Evolutionary conservation across 164 flowering plant species (phyloP), one percentile per base, ranked within the genome.

Genomic region (Magnolia sinica): DNA sequence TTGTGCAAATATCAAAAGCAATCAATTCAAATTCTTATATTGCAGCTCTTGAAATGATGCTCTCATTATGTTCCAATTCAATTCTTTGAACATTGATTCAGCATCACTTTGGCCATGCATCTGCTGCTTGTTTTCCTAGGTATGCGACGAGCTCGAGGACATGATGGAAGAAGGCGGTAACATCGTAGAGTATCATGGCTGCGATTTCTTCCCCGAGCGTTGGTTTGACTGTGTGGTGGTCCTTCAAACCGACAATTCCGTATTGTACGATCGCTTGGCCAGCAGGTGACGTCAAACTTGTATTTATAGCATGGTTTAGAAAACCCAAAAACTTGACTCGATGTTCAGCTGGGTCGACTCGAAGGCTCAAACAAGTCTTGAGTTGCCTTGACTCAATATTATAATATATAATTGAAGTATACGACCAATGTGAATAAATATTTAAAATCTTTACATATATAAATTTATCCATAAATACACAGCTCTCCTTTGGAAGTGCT

Each of bases 171-270:
- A 82, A 83, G 98, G 99, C 10, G 98, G 99, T 16, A 87, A 84
- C 83, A 87, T 96, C 67, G 93, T 94, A 75, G 97, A 96, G 78
- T 89, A 94, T 81, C 99, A 96, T 82, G 98, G 97, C 20, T 92
- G 98, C 77, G 98, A 96, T 76, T 94, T 96, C 86, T 96, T 96
- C 73, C 99, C 98, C 0, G 97, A 94, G 80, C 86, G 98, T 20
- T 94, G 99, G 99, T 96, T 96, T 78, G 97, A 96, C 76, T 85
- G 84, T 50, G 97, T 96, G 16, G 96, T 90, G 63, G 98, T 96
- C 69, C 99, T 96, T 82, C 99, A 92, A 80, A 91, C 98, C 0
- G 91, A 91, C 50, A 96, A 91, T 77, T 64, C 99, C 5, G 81
- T 92, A 50, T 76, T 94, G 81, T 96, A 88, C 80, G 98, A 96